These are phyloP conservation scores for Cystobasidium slooffiae DNA, from an alignment of 1,284 basidiomycete genomes.

Conservation along the genomic window DNA sequence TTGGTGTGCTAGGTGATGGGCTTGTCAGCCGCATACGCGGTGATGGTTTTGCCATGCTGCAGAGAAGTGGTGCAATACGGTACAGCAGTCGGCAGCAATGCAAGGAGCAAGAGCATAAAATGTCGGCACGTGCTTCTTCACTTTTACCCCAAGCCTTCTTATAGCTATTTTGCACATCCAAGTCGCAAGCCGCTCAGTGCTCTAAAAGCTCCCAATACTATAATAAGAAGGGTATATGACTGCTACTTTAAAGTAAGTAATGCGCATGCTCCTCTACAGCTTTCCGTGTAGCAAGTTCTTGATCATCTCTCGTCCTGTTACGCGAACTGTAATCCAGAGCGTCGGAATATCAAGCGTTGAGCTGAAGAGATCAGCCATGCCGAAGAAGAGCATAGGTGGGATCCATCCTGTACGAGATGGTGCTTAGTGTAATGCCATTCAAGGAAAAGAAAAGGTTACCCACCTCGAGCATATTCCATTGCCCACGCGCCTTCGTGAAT, in stretches of 20 bases:
- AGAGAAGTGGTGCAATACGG: not conserved
- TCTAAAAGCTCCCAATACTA: not conserved
- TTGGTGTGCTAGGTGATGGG: constrained; percentile 36
- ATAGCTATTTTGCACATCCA: not conserved
- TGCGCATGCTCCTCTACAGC: constrained; percentile 63
- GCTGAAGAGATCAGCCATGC: constrained; percentile 79
- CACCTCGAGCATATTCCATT: constrained; percentile 90
- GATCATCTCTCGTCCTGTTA: constrained; percentile 82
- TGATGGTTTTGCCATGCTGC: constrained; percentile 26
- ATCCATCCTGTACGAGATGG: constrained; percentile 56
- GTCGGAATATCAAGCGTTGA: constrained; percentile 89
- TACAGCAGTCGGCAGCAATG: not conserved
- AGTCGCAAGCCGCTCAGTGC: not conserved
- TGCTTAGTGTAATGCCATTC: not conserved
- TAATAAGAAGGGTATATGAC: not conserved
- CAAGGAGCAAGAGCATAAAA: not conserved
- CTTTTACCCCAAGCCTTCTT: not conserved
- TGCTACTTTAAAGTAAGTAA: not conserved
- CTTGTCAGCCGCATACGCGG: constrained; percentile 33
- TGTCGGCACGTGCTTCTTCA: constrained; percentile 4
- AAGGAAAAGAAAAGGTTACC: constrained; percentile 47
- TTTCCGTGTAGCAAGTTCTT: constrained; percentile 82
- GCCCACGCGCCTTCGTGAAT: constrained; percentile 96
- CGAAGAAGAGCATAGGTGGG: constrained; percentile 71
- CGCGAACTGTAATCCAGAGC: constrained; percentile 74